These are phyloP conservation scores for Paradendryphiella salina DNA, from an alignment of 2,329 filamentous ascomycete genomes.

Conservation along the genomic window DNA sequence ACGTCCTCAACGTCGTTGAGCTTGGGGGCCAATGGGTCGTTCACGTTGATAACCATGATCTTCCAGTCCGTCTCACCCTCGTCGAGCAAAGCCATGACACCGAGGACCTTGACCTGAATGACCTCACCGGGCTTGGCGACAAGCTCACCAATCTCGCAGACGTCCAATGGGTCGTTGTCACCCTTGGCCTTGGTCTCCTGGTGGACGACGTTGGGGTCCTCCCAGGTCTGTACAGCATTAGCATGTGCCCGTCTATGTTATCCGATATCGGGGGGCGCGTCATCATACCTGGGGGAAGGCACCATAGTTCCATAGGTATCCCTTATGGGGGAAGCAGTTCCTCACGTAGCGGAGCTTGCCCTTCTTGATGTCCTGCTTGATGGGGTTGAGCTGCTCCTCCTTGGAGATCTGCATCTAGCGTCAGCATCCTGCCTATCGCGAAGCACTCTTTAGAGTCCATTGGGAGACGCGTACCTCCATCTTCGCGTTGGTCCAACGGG, in stretches of 20 bases:
- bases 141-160: constrained; percentile 98
- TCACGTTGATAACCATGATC: constrained; percentile 98
- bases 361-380: constrained; percentile 99
- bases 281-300: constrained; percentile 88
- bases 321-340: constrained; percentile 99
- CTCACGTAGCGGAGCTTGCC: constrained; percentile 98
- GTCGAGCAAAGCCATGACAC: constrained; percentile 98
- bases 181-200: constrained; percentile 99
- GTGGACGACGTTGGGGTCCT: constrained; percentile 94
- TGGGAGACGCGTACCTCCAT: constrained; percentile 73
- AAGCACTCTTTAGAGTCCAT: constrained; percentile 7
- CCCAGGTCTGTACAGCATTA: constrained; percentile 76
- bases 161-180: constrained; percentile 98
- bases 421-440: constrained; percentile 21
- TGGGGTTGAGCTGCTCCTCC: constrained; percentile 96
- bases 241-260: constrained; percentile 18
- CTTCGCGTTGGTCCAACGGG: constrained; percentile 99
- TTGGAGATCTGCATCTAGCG: constrained; percentile 78
- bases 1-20: constrained; percentile 99
- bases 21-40: constrained; percentile 94
- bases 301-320: constrained; percentile 99
- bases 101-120: constrained; percentile 99
- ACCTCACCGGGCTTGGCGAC: constrained; percentile 95
- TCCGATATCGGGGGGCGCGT: constrained; percentile 35
- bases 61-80: constrained; percentile 99